Conservation (phyloP, 1,139 yeast species). For the Protomyces inouyei region DNA sequence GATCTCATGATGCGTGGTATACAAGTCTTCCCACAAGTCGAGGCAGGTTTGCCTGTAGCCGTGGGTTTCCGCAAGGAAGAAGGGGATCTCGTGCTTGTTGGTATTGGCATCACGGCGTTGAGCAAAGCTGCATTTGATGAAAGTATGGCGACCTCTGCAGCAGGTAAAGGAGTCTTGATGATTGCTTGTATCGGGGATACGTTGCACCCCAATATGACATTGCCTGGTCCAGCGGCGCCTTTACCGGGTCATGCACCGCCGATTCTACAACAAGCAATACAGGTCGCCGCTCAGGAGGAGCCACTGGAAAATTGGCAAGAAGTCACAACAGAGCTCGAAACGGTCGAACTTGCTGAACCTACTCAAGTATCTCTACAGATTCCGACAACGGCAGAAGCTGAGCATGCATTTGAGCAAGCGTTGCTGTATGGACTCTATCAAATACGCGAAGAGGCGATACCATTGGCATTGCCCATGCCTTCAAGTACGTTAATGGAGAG, state of each 20-base stretch:
- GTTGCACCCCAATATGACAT: not conserved
- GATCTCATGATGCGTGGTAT: slow-evolving; percentile 22
- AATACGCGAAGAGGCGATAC: not conserved
- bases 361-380: not conserved
- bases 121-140: not conserved
- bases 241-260: not conserved
- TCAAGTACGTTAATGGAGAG: slow-evolving; percentile 11
- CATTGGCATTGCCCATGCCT: not conserved
- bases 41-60: slow-evolving; percentile 10
- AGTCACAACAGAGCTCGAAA: not conserved
- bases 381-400: not conserved
- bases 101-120: slow-evolving; percentile 11
- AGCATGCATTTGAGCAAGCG: slow-evolving; percentile 11
- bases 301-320: not conserved
- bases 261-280: not conserved
- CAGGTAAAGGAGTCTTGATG: slow-evolving; percentile 13
- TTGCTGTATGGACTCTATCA: slow-evolving; percentile 10
- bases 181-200: slow-evolving; percentile 14
- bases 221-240: not conserved
- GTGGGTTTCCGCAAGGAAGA: slow-evolving; percentile 1
- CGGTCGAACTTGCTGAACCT: not conserved
- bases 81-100: not conserved
- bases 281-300: not conserved
- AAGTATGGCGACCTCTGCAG: not conserved
- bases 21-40: slow-evolving; percentile 8